These are phyloP conservation scores for Immersiporthe knoxdaviesiana DNA, from an alignment of 2,329 filamentous ascomycete species.

Conservation along the genomic window DNA sequence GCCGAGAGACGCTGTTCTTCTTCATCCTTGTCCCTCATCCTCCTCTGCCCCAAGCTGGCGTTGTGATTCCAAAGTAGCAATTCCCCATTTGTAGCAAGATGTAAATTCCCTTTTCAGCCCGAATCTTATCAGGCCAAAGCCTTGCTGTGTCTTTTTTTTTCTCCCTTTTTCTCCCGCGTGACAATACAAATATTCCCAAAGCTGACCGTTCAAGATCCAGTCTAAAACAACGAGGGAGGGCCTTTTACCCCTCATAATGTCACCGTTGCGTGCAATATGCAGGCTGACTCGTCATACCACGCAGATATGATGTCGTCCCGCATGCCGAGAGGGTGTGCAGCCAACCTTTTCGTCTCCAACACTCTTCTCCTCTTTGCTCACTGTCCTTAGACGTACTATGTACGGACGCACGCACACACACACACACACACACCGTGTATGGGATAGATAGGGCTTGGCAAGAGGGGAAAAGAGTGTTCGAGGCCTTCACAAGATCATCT, in stretches of 20 bases:
- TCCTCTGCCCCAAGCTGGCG: background rate
- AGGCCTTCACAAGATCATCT: background rate
- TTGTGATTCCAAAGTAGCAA: background rate
- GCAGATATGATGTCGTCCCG: conserved; percentile 8
- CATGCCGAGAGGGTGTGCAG: conserved; percentile 11
- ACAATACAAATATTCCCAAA: background rate
- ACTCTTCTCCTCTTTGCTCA: background rate
- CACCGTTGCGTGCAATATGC: conserved; percentile 11
- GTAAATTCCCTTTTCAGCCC: background rate
- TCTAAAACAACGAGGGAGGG: background rate
- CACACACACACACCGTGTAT: background rate
- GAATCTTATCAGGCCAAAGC: background rate
- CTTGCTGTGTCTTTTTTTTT: too few species aligned
- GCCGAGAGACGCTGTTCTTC: background rate
- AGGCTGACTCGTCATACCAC: conserved; percentile 15
- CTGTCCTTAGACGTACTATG: background rate
- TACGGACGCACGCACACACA: too few species aligned
- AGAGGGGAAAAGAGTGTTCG: background rate
- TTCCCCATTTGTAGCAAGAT: background rate
- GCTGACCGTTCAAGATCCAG: background rate
- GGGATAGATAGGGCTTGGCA: background rate
- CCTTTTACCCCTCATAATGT: background rate
- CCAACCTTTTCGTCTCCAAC: background rate
- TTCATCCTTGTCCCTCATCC: too few species aligned
- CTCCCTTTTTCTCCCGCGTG: too few species aligned